Evolutionary conservation across 1,284 basidiomycete species (phyloP), one percentile per base, ranked within the genome.

Genomic region (Trichosporon inkin): DNA sequence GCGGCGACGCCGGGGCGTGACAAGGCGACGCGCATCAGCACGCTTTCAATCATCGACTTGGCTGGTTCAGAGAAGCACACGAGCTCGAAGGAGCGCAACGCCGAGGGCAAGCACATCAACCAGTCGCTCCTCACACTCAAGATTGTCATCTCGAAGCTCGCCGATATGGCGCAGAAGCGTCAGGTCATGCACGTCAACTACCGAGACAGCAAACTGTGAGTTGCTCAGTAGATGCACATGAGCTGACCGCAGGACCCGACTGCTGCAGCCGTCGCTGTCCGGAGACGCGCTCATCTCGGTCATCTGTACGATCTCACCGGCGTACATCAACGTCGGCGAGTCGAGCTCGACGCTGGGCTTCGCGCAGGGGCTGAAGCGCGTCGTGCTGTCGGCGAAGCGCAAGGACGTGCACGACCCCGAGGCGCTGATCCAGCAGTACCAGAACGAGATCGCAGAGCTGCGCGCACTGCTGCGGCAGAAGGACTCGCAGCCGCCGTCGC

Each of bases 61-160:
- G 95, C 95, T 49, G 95, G 95, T 0, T 95, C 91, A 1, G 95
- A 99, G 74, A 92, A 89, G 74, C 92, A 93, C 2, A 95, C 93
- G 2, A 90, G 88, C 8, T 91, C 94, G 78, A 93, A 91, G 74
- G 92, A 95, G 61, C 81, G 93, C 56, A 91, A 92, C 22, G 83
- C 88, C 56, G 93, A 97, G 77, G 93, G 93, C 24, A 90, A 89
- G 71, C 94, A 92, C 72, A 97, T 96, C 78, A 64, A 64, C 53
- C 60, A 62, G 49, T 62, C 60, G 78, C 81, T 96, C 60, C 82
- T 96, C 17, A 95, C 92, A 1, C 84, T 96, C 10, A 92, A 92
- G 35, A 86, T 86, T 11, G 92, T 95, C 65, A 95, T 96, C 64
- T 85, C 86, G 0, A 93, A 90, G 7, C 80, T 95, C 3, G 90